phyloP scores from a whole-genome alignment of 305 asterid species.

The Fraxinus latifolia region DNA sequence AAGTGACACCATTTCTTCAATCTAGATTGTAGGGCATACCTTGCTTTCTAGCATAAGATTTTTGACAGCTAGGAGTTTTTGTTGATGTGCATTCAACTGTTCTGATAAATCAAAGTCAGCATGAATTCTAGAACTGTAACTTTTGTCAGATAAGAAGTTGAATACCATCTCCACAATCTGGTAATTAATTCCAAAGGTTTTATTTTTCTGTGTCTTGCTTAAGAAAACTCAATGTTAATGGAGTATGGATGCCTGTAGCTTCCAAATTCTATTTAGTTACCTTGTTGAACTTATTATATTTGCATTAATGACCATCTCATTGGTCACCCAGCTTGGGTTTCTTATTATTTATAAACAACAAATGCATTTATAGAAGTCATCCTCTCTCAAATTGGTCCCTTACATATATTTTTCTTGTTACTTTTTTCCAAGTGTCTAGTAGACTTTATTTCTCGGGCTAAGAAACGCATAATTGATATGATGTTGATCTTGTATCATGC shows the following conservation, averaged over 20 bases:
- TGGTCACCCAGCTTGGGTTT: slow-evolving; percentile 9
- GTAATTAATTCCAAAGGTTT: slow-evolving; percentile 7
- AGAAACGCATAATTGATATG: slow-evolving; percentile 4
- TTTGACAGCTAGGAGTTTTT: slow-evolving; percentile 7
- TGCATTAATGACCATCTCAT: slow-evolving; percentile 1
- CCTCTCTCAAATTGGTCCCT: neutral
- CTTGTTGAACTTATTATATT: slow-evolving; percentile 11
- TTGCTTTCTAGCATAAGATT: slow-evolving; percentile 14
- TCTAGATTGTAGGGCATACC: slow-evolving; percentile 11
- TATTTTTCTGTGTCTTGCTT: slow-evolving; percentile 10
- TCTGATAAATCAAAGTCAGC: neutral
- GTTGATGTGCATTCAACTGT: slow-evolving; percentile 3
- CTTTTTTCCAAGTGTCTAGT: slow-evolving; percentile 1
- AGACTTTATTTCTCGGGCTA: slow-evolving; percentile 5
- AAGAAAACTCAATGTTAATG: neutral
- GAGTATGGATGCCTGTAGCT: neutral
- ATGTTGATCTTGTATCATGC: slow-evolving; percentile 28
- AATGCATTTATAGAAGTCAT: slow-evolving; percentile 9
- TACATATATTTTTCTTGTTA: neutral
- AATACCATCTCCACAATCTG: slow-evolving; percentile 4
- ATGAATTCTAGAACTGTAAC: slow-evolving; percentile 11
- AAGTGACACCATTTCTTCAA: slow-evolving; percentile 11
- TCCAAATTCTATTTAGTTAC: slow-evolving; percentile 6
- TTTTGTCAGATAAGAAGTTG: neutral
- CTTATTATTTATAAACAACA: neutral